These are phyloP conservation scores for Rubia tinctorum DNA, from an alignment of 305 asterid species.

Conservation along the genomic window DNA sequence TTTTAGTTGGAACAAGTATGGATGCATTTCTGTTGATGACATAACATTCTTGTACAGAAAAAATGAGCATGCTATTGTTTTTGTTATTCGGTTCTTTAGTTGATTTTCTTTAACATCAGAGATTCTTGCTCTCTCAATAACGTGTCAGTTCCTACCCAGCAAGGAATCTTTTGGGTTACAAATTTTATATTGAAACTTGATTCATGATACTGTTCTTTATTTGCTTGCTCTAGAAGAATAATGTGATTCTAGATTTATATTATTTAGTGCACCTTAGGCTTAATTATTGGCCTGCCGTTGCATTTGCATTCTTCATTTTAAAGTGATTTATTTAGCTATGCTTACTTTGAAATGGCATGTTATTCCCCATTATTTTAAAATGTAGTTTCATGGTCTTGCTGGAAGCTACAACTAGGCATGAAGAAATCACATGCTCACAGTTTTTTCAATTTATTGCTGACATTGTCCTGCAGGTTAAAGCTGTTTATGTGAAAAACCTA, in stretches of 20 bases:
- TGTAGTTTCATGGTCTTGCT: neutral
- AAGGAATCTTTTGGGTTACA: neutral
- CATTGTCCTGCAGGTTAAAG: slow-evolving; percentile 56
- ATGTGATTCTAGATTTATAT: neutral
- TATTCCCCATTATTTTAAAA: neutral
- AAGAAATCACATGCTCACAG: neutral
- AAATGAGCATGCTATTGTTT: neutral
- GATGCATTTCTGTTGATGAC: neutral
- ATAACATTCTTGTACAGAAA: neutral
- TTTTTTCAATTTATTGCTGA: neutral
- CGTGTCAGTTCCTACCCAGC: neutral
- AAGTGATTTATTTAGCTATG: neutral
- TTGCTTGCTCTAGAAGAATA: neutral
- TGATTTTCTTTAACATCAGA: neutral
- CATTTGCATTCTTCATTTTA: neutral
- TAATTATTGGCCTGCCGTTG: neutral
- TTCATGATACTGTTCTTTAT: neutral
- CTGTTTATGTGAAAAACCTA: slow-evolving; percentile 86
- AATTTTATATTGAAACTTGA: neutral
- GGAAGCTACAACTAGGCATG: neutral
- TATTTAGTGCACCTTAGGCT: neutral
- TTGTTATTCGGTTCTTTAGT: neutral
- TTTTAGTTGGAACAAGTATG: neutral
- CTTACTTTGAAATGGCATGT: neutral
- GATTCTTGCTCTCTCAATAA: neutral